Evolutionary conservation across 148 eudicot species (phyloP), one percentile per base, ranked within the genome.

Genomic region (Rhododendron vialii): DNA sequence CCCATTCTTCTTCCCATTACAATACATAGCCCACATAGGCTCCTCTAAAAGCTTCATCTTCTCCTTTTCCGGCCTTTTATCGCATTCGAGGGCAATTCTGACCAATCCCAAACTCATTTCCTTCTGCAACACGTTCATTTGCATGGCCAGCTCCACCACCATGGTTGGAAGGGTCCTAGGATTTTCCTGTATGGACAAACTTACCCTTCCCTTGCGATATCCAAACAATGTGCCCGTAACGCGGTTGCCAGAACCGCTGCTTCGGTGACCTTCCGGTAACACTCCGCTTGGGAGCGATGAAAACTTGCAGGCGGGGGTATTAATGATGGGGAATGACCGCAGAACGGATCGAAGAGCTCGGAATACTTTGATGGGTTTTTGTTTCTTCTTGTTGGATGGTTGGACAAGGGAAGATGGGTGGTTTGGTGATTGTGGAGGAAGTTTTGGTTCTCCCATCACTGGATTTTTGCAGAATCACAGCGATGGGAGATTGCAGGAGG

Each of bases 21-120:
- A 93, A 80, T 69, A 93, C 95, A 93, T 90, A 0, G 95, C 91
- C 96, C 95, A 95, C 26, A 94, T 9, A 0, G 96, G 93, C 88
- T 95, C 98, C 5, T 93, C 95, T 59, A 94, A 11, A 0, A 95
- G 88, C 69, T 82, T 89, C n/a, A 50, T 73, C 86, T 89, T 91
- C 0, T 88, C 91, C 38, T 89, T 87, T 0, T 89, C 89, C 4
- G 81, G 38, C 71, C 89, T n/a, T 63, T 94, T 95, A 61, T 95
- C 98, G 76, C 97, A 95, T 87, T 94, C 98, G 36, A 95, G 86
- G 8, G 98, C 93, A 53, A 95, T 89, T 33, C 98, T 86, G 4
- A 95, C 95, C 94, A 92, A 89, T 7, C 97, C 96, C 3, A 84
- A 11, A 41, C 92, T 87, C 91, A 95, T 88, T 71, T 94, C 98